Evolutionary conservation across 208 protist genomes (phyloP), one percentile per base, ranked within the genome.

Genomic region (Phytomonas francai): DNA sequence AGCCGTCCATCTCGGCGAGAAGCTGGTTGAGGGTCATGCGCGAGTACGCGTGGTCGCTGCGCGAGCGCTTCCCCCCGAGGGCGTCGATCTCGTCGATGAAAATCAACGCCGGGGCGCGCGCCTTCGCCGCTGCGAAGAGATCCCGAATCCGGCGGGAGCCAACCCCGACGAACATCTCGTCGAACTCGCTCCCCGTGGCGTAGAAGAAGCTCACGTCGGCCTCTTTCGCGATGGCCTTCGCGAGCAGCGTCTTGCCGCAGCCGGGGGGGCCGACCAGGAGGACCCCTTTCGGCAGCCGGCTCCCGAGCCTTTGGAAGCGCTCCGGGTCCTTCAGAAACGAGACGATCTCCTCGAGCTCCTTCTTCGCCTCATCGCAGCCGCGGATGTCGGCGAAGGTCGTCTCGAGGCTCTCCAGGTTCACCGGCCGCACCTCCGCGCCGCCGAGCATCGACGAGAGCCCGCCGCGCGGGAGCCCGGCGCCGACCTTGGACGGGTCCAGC

Each of bases 61-160:
- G 58, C 39, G 80, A 84, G 64, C 96, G 84, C 51, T 80, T 87
- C 25, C 84, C 86, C 16, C 96, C 98, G 11, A 99, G 79, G 0
- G 97, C 94, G 77, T 99, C 98, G 67, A 99, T 97, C 78, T 99
- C 98, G 85, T 99, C 98, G 56, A 99, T 99, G 74, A 99, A 99
- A 57, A 99, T 98, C 63, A 99, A 93, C 58, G 96, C 95, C 33
- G 98, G 97, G 22, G 91, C 67, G 51, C 91, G 68, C n/a, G 85
- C 77, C 81, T 98, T 98, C 19, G 98, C 98, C 19, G 88, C 85
- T 0, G 81, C 87, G 75, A 99, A 99, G 27, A 99, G 80, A 56
- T 98, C 92, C 36, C 97, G 86, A 11, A 99, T 88, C 34, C 97
- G 87, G 29, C 86, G 83, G 14, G 97, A 87, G 12, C 97, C 98